Evolutionary conservation across 441 rosid species (phyloP), one percentile per base, ranked within the genome.

Genomic region (Daphne laureola): DNA sequence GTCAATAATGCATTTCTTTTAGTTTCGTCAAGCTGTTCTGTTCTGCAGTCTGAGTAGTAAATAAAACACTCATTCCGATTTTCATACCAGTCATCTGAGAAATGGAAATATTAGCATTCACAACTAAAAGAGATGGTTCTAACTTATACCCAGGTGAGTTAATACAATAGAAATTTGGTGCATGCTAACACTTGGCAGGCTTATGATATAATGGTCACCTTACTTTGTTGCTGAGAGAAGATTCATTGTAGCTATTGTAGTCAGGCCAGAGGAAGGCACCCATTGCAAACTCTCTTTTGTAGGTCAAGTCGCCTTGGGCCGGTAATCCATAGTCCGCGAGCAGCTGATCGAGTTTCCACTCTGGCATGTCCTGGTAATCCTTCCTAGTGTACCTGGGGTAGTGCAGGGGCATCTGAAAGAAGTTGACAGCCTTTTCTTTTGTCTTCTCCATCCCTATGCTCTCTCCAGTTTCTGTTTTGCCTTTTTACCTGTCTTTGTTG

Each of bases 321-420:
- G 73, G 59, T 59, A 77, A 14, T 18, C 82, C 83, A 43, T 77
- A 79, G 7, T 64, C 66, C 0, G 65, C 68, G 27, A 78, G 78
- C 35, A 82, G 77, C 54, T 62, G 18, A 54, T 82, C 81, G 8
- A 82, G 61, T 52, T 75, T 60, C 70, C 68, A 64, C 60, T 82
- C 83, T 0, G 81, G 68, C 86, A 79, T 79, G 16, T 54, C 43
- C 55, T 62, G 59, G 61, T 78, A 78, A 25, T 74, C 78, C 59
- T 74, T 54, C 49, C 61, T 63, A 12, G 68, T 67, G 67, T 63
- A 76, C 18, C 67, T 67, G 0, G 84, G 87, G 53, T 77, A 79
- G 25, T 74, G 77, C 44, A 78, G 70, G 13, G 87, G 82, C 73
- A 81, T 74, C 65, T 74, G 77, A 54, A 81, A 81, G 63, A 25